Evolutionary conservation across 805 yeast species (phyloP).

Genomic region (Suhomyces prunicola): DNA sequence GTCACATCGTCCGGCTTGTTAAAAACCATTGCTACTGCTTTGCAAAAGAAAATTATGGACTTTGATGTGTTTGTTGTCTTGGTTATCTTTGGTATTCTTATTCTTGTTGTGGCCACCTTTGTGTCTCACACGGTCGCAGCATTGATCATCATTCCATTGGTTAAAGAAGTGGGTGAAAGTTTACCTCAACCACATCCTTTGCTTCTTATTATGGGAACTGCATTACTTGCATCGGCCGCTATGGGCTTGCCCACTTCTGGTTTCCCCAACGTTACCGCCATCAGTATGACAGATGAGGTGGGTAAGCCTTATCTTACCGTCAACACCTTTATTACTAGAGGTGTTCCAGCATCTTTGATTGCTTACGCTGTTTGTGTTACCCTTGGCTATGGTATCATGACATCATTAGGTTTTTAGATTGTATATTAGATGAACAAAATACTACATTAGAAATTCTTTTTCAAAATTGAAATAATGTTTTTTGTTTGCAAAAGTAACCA

Average conservation of each 20-base stretch:
- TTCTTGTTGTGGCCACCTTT: constrained; percentile 85
- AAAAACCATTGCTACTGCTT: constrained; percentile 43
- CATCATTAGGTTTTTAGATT: constrained; percentile 8
- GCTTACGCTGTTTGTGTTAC: constrained; percentile 72
- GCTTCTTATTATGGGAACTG: constrained; percentile 64
- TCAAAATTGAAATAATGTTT: too few relatives aligned
- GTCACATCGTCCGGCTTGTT: constrained; percentile 49
- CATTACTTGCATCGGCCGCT: constrained; percentile 82
- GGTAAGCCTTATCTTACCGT: constrained; percentile 90
- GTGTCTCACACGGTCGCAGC: constrained; percentile 98
- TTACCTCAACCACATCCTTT: constrained; percentile 81
- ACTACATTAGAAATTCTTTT: too few relatives aligned
- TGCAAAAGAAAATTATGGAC: constrained; percentile 39
- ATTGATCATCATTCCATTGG: constrained; percentile 83
- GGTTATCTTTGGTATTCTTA: constrained; percentile 65
- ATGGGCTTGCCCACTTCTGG: constrained; percentile 99
- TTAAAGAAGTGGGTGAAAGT: constrained; percentile 81
- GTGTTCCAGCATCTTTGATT: constrained; percentile 82
- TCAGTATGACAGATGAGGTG: constrained; percentile 87
- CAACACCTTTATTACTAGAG: constrained; percentile 79
- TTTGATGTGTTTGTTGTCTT: constrained; percentile 44
- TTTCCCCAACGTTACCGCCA: constrained; percentile 96
- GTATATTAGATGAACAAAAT: background rate
- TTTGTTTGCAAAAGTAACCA: too few relatives aligned
- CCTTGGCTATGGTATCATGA: constrained; percentile 76